These are phyloP conservation scores for Domatiomyces globalis DNA, from an alignment of 2,329 filamentous ascomycete species.

Conservation along the genomic window DNA sequence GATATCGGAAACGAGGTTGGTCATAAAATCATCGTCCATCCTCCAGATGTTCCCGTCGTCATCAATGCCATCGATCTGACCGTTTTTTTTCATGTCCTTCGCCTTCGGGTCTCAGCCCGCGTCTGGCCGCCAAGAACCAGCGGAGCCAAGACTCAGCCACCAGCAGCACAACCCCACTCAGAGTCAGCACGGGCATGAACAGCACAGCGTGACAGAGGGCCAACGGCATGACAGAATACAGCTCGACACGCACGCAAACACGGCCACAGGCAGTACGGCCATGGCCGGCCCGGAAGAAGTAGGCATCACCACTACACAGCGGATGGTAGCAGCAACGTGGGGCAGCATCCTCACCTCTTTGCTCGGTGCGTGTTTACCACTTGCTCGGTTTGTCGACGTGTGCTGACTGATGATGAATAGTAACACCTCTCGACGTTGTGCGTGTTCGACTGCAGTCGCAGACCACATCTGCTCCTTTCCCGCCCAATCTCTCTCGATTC, in stretches of 20 bases:
- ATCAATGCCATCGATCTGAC: not conserved
- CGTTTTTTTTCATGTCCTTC: not conserved
- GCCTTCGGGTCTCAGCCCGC: not conserved
- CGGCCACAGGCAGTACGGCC: conserved; percentile 8
- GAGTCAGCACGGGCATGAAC: not conserved
- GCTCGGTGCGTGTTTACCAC: conserved; percentile 47
- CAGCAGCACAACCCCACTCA: not conserved
- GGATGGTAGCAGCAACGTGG: conserved; percentile 86
- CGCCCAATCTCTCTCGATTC: conserved; percentile 42
- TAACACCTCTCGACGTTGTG: conserved; percentile 92
- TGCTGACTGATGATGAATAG: conserved; percentile 31
- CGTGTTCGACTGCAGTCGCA: conserved; percentile 90
- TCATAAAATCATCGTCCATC: not conserved
- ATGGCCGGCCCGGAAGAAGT: conserved; percentile 2
- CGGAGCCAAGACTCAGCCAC: not conserved
- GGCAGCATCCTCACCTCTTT: conserved; percentile 83
- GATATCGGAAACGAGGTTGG: not conserved
- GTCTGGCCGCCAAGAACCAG: not conserved
- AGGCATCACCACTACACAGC: conserved; percentile 67
- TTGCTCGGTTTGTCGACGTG: conserved; percentile 7
- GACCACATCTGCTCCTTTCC: conserved; percentile 36
- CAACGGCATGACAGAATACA: conserved; percentile 19
- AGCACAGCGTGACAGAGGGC: conserved; percentile 3
- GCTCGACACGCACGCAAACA: conserved; percentile 8
- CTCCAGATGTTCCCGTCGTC: not conserved